A percentile compares a stretch with the other conserved stretches of the same genome.
phyloP scores from a whole-genome alignment of 2,329 filamentous ascomycete genomes.

The Colletotrichum cordylinicola region DNA sequence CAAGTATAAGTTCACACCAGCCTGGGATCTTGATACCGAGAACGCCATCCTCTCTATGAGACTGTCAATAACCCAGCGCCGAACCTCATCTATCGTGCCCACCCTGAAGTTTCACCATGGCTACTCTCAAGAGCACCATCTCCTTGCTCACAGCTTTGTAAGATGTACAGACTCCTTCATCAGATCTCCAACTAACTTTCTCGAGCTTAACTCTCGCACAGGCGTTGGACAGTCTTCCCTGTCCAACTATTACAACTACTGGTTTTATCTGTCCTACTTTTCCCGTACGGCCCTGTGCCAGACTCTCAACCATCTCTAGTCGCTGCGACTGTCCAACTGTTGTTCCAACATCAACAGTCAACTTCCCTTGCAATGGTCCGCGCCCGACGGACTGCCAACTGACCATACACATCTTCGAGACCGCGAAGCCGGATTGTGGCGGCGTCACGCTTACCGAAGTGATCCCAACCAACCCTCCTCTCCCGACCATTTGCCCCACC shows the following conservation, averaged over 20 bases:
- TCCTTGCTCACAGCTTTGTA: neutral
- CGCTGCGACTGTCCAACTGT: conserved; percentile 29
- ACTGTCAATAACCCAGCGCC: neutral
- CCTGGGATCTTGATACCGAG: neutral
- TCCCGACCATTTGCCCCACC: neutral
- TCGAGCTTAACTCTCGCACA: neutral
- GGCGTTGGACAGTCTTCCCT: neutral
- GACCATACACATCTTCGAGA: conserved; percentile 10
- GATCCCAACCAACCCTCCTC: neutral
- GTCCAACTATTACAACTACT: conserved; percentile 28
- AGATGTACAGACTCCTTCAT: neutral
- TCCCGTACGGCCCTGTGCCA: conserved; percentile 23
- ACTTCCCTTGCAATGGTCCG: conserved; percentile 24
- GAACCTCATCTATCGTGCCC: neutral
- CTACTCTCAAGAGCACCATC: neutral
- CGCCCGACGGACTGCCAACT: conserved; percentile 16
- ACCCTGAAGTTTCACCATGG: neutral
- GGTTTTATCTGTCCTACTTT: conserved; percentile 11
- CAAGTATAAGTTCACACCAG: neutral
- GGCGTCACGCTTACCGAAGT: neutral
- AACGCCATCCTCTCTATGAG: neutral
- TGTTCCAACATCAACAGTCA: conserved; percentile 25
- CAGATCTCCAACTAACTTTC: neutral
- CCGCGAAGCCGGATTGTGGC: neutral
- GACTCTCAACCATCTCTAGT: conserved; percentile 19